These are phyloP conservation scores for Thalia dealbata DNA, from an alignment of 176 grass and related monocot genomes.

Conservation along the genomic window DNA sequence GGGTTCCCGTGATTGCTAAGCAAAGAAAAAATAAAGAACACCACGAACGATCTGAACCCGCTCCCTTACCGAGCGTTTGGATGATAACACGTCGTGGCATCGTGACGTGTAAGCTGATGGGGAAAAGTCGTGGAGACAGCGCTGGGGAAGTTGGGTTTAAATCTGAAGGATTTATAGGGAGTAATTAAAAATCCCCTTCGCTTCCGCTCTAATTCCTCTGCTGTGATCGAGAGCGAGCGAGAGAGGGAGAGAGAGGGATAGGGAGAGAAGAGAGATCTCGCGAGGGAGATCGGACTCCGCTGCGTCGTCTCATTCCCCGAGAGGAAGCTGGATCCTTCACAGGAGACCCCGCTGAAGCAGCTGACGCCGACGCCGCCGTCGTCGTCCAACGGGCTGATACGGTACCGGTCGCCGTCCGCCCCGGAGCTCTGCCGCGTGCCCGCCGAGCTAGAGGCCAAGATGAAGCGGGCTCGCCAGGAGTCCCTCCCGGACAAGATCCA, in stretches of 20 bases:
- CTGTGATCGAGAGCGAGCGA: neutral
- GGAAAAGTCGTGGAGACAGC: neutral
- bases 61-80: neutral
- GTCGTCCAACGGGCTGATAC: constrained; percentile 20
- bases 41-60: too few species aligned
- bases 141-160: neutral
- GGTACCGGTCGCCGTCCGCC: constrained; percentile 24
- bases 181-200: neutral
- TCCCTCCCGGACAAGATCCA: constrained; percentile 17
- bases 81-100: neutral
- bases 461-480: constrained; percentile 15
- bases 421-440: constrained; percentile 16
- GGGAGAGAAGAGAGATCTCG: neutral
- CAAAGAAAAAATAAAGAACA: too few species aligned
- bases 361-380: constrained; percentile 1
- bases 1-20: too few species aligned
- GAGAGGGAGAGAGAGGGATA: neutral
- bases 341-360: constrained; percentile 13
- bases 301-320: neutral
- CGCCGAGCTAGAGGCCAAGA: constrained; percentile 13
- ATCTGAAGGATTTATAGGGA: neutral
- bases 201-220: neutral
- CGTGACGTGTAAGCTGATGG: neutral
- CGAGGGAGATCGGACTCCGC: neutral
- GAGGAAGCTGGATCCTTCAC: constrained; percentile 8